Evolutionary conservation across 257 asterid genomes (phyloP).

Genomic region (Solanum rostratum): DNA sequence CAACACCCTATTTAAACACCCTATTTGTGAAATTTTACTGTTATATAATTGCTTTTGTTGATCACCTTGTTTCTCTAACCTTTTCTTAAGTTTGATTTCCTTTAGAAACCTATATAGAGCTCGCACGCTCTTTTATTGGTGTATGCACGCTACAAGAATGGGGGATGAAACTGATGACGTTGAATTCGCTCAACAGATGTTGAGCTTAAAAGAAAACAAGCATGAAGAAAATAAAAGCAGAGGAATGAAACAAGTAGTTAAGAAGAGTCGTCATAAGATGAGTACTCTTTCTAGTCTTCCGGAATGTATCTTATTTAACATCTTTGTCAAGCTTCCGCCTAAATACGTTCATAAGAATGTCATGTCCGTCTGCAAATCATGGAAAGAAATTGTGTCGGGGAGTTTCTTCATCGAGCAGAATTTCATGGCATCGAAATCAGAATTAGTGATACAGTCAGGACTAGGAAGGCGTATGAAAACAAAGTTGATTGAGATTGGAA

Average conservation of each 20-base stretch:
- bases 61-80: not conserved
- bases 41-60: too few species aligned
- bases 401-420: not conserved
- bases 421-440: not conserved
- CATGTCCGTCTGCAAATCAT: constrained; percentile 1
- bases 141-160: not conserved
- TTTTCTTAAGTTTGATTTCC: not conserved
- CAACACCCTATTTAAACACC: too few species aligned
- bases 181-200: not conserved
- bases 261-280: not conserved
- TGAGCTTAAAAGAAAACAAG: not conserved
- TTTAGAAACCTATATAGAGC: not conserved
- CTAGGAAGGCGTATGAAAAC: not conserved
- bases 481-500: not conserved
- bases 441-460: not conserved
- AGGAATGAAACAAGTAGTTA: not conserved
- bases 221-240: not conserved
- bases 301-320: not conserved
- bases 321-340: constrained; percentile 8
- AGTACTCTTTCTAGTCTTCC: not conserved
- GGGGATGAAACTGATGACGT: not conserved
- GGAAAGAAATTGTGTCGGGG: not conserved
- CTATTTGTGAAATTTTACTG: too few species aligned
- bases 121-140: not conserved
- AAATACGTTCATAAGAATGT: not conserved